Evolutionary conservation across 2,329 filamentous ascomycete genomes (phyloP), one percentile per base, ranked within the genome.

Genomic region (Aspergillus versicolor): DNA sequence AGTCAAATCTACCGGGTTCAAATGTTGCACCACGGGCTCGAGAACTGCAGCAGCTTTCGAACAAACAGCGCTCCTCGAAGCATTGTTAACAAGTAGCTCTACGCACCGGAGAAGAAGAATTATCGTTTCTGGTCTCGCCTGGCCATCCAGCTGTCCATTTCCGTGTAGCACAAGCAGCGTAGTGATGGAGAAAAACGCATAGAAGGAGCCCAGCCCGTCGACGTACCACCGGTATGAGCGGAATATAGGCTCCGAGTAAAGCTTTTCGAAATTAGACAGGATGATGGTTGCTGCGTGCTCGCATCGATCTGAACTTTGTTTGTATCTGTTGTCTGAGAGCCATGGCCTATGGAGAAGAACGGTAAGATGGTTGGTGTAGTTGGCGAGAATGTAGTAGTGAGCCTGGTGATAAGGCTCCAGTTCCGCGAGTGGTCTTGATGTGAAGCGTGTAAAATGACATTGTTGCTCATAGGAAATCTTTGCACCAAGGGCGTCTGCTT

Each of bases 301-400:
- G n/a, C 52, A 49, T 17, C 27, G 44, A 8, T 32, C 24, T 11
- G 17, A 38, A 19, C 38, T 40, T 43, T 32, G 13, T 40, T 61
- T 22, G 2, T 3, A 3, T 13, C 4, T 6, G 4, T 19, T 5
- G 22, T n/a, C 27, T 21, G 43, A 11, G 13, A 57, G 48, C 21
- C 22, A 46, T 2, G 58, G 65, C 13, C 66, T 65, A 52, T 70
- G 67, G 3, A 69, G 62, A 5, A 70, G 57, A 3, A 70, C 54
- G 24, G 54, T 54, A 5, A 70, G 56, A 37, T 70, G 67, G 44
- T 68, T 58, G 4, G 63, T 64, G 51, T 68, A 70, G 51, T 65
- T 67, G 41, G 65, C 62, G 22, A 70, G 59, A 45, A 70, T 68
- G 21, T 65, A 59, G 15, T 63, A 54, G 51, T 70, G 63, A 17